Evolutionary conservation across 768 basidiomycete species (phyloP), one percentile per base, ranked within the genome.

Genomic region (Hericium coralloides): DNA sequence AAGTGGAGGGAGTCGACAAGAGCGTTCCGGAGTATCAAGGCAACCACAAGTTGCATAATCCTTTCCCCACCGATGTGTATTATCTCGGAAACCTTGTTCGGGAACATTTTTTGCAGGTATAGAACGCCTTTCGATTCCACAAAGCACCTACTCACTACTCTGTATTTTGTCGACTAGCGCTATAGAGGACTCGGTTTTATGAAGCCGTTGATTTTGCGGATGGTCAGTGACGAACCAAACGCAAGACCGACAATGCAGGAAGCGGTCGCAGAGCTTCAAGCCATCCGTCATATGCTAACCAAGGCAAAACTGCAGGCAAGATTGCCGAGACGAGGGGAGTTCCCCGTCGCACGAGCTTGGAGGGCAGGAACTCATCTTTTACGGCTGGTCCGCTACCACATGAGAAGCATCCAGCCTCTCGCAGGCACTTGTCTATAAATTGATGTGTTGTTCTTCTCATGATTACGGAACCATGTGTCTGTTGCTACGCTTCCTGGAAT

Each of bases 11-110:
- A 10, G 67, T 60, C 7, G 62, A 66, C 52, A 61, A 60, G 26
- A 18, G 52, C 14, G 62, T 63, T 1, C 67, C 67, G 2, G 66
- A 68, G 41, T 61, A 58, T 22, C 52, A 57, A 26, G n/a, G 20
- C 20, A 18, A 2, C n/a, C 43, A 17, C 43, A 20, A 45, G n/a
- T 9, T 17, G 23, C 22, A 25, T 17, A 51, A 65, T 53, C 64
- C 64, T 12, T 65, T 65, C 49, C 59, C 64, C 6, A 59, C 57
- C 23, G 64, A 65, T 38, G 54, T 65, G 17, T 65, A 65, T 25
- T 54, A 52, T 43, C 12, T 65, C 12, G 64, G 64, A 26, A 65
- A 63, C 18, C 18, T 60, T 49, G 61, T 65, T 23, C 38, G 57
- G 20, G 9, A 23, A 20, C 15, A 59, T 5, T 59, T 65, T 38